Percentiles rank a stretch among this genome's conserved stretches.
Evolutionary conservation across 2,329 filamentous ascomycete species (phyloP).

Genomic region (Colletotrichum theobromicola): DNA sequence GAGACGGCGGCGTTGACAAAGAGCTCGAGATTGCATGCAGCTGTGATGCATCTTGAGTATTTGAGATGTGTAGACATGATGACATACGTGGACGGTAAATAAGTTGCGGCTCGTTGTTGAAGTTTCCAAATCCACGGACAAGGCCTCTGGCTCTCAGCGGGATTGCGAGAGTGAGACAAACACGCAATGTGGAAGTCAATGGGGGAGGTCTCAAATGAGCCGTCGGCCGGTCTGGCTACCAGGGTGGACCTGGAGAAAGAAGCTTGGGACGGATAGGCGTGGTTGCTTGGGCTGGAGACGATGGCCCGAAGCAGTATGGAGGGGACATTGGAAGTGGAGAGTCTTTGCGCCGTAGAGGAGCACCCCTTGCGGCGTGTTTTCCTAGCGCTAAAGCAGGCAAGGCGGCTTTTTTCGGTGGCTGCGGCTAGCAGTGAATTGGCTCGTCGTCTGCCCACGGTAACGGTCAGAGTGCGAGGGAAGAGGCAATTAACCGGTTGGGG

Average conservation of each 20-base stretch:
- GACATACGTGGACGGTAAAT: background rate
- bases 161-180: background rate
- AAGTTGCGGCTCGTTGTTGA: background rate
- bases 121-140: background rate
- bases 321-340: conserved; percentile 2
- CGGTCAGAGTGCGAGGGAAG: background rate
- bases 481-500: background rate
- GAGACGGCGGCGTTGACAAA: background rate
- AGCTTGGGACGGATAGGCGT: background rate
- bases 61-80: background rate
- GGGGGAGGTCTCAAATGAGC: background rate
- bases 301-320: conserved; percentile 12
- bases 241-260: conserved; percentile 3
- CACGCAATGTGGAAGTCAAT: background rate
- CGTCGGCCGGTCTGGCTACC: background rate
- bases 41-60: background rate
- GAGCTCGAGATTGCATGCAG: background rate
- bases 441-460: conserved; percentile 1
- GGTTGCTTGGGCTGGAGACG: conserved; percentile 2
- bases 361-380: conserved; percentile 7
- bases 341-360: background rate
- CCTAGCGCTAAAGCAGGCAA: conserved; percentile 4
- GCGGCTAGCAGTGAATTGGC: background rate
- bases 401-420: conserved; percentile 4
- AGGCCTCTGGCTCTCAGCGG: background rate